Conservation (phyloP, 73 alveolate species). For the Uronychia setigera region DNA sequence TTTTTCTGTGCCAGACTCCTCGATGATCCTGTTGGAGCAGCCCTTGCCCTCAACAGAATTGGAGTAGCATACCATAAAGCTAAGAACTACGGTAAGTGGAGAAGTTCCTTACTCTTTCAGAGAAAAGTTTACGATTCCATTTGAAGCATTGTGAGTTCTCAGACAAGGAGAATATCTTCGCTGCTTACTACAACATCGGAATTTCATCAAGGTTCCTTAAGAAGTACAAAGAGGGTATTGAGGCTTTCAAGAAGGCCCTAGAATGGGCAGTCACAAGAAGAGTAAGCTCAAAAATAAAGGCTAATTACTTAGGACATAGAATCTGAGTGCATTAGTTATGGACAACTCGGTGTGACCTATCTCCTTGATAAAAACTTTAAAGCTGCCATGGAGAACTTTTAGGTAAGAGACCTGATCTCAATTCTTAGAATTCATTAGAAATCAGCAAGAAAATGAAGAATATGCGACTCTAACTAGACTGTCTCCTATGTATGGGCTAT, state of each 20-base stretch:
- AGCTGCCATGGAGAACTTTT: not conserved
- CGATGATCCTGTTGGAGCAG: slow-evolving; percentile 97
- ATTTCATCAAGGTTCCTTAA: slow-evolving; percentile 84
- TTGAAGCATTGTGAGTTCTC: slow-evolving; percentile 88
- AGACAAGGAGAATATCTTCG: slow-evolving; percentile 93
- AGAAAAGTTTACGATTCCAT: slow-evolving; percentile 83
- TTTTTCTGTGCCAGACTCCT: slow-evolving; percentile 94
- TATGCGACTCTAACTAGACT: slow-evolving; percentile 56
- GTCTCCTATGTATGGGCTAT: slow-evolving; percentile 61
- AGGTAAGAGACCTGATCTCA: slow-evolving; percentile 16
- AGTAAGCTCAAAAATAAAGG: not conserved
- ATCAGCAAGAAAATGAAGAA: slow-evolving; percentile 48
- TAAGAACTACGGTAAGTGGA: slow-evolving; percentile 69
- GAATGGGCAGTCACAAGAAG: slow-evolving; percentile 89
- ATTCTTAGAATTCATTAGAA: slow-evolving; percentile 44
- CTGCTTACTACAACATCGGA: slow-evolving; percentile 94
- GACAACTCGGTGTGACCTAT: slow-evolving; percentile 70
- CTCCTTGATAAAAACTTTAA: slow-evolving; percentile 25
- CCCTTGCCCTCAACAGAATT: slow-evolving; percentile 94
- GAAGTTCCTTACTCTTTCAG: not conserved
- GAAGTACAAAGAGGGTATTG: slow-evolving; percentile 74
- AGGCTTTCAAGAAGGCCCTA: slow-evolving; percentile 78
- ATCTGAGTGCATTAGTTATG: slow-evolving; percentile 76
- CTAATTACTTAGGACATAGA: slow-evolving; percentile 72
- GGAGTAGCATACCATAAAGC: slow-evolving; percentile 93